A percentile compares a stretch with the other conserved stretches of the same genome.
Evolutionary conservation across 1,284 basidiomycete species (phyloP).

Genomic region (Vanrija sp.): DNA sequence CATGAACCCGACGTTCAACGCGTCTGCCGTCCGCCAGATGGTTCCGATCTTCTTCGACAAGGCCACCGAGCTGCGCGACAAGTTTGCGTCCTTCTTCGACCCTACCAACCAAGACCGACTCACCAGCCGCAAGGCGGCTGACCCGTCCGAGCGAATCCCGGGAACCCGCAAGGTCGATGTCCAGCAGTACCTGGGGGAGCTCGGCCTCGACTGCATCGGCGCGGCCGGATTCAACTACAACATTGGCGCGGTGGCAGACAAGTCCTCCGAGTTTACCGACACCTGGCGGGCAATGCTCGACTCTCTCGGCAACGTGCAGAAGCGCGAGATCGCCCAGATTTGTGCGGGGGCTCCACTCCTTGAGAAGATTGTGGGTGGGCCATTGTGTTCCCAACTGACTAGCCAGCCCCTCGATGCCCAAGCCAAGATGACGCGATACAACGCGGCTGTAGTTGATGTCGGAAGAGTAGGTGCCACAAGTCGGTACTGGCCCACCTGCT

Average conservation of each 20-base stretch:
- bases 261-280: slow-evolving; percentile 28
- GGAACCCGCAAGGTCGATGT: slow-evolving; percentile 51
- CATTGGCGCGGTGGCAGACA: slow-evolving; percentile 45
- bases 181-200: slow-evolving; percentile 58
- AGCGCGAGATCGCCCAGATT: background rate
- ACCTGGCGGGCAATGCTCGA: slow-evolving; percentile 40
- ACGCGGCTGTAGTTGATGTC: background rate
- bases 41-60: slow-evolving; percentile 62
- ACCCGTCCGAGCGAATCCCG: background rate
- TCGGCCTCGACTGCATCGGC: slow-evolving; percentile 65
- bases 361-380: background rate
- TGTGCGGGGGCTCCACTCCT: too few species aligned
- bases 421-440: background rate
- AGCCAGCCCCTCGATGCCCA: background rate
- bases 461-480: too few species aligned
- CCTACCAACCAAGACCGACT: slow-evolving; percentile 7
- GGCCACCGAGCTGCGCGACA: slow-evolving; percentile 53
- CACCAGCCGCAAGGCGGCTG: slow-evolving; percentile 48
- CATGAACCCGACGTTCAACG: slow-evolving; percentile 46
- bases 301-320: slow-evolving; percentile 41
- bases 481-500: too few species aligned
- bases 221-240: slow-evolving; percentile 62
- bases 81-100: background rate
- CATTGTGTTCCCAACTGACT: background rate
- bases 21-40: slow-evolving; percentile 34